Evolutionary conservation across 257 asterid genomes (phyloP), one percentile per base, ranked within the genome.

Genomic region (Fraxinus americana): DNA sequence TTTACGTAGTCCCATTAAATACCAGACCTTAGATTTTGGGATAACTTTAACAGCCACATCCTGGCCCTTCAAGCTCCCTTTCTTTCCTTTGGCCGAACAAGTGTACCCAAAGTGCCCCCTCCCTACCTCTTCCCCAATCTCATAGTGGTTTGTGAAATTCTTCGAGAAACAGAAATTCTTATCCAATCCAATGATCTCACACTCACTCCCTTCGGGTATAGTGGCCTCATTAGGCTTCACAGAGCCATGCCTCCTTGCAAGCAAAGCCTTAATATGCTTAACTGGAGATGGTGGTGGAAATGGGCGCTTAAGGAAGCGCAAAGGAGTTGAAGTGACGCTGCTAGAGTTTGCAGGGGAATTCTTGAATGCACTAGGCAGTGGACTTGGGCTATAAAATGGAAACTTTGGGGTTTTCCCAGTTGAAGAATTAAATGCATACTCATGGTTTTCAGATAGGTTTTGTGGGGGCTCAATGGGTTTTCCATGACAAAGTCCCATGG

Each of bases 71-170:
- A 92, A 77, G 84, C 88, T 88, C 43, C 98, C 98, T 82, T 88
- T 94, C 82, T 86, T 94, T 61, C 96, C 96, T 79, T 71, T 90
- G 75, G 92, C 98, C 74, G 84, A 85, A 79, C 96, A 91, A 84
- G 98, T 91, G 82, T 83, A 94, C 65, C 98, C 98, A 88, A 94
- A 94, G 87, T 94, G 99, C 4, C 99, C 99, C 48, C 95, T 86
- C 4, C 98, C 98, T 74, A 94, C 94, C 81, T 94, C 98, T 21
- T 92, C 96, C 54, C 90, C 96, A 81, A 45, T 13, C 54, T 45
- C 54, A 13, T 45, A 45, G 5, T 45, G 54, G 54, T 2, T 45
- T 45, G 19, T 13, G 54, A 45, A 45, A 45, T 13, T 7, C 21
- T 8, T 36, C 10, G 29, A 70, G 10, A 70, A 70, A 14, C 54